A percentile compares a stretch with the other conserved stretches of the same genome.
Evolutionary conservation across 2,329 filamentous ascomycete genomes (phyloP).

Genomic region (Sphaerulina vaccinii): DNA sequence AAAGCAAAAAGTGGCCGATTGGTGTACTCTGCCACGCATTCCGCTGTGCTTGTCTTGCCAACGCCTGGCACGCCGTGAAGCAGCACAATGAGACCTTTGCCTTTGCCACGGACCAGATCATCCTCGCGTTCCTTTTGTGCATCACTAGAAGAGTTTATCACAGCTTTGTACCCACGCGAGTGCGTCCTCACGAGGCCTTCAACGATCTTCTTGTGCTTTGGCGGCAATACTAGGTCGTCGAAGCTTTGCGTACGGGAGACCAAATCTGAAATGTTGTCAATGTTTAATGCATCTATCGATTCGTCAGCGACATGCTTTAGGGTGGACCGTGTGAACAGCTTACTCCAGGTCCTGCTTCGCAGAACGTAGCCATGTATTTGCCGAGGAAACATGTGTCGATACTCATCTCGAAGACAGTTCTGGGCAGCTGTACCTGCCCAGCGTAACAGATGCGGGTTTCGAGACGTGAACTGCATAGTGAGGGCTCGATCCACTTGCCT

Average conservation of each 20-base stretch:
- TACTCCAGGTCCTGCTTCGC: conserved; percentile 1
- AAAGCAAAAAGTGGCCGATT: conserved; percentile 47
- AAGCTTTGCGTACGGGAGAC: background rate
- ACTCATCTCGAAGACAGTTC: no score
- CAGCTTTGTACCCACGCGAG: conserved; percentile 18
- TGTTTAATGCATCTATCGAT: no score
- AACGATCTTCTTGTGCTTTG: conserved; percentile 14
- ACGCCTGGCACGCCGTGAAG: conserved; percentile 40
- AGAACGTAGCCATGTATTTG: conserved; percentile 1
- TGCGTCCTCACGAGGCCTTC: conserved; percentile 12
- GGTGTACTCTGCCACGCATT: conserved; percentile 33
- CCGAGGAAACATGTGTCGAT: no score
- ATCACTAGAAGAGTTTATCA: background rate
- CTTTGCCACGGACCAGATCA: conserved; percentile 30
- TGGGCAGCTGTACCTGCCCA: no score
- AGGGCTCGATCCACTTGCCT: background rate
- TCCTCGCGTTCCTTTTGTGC: no score
- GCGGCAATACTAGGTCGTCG: conserved; percentile 7
- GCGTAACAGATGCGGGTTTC: background rate
- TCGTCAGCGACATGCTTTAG: no score
- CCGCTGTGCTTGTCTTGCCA: conserved; percentile 42
- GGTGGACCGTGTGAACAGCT: no score
- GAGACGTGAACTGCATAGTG: background rate
- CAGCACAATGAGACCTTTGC: conserved; percentile 40
- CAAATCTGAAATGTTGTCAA: background rate